Evolutionary conservation across 345 rosid species (phyloP), one percentile per base, ranked within the genome.

Genomic region (Populus nigra): DNA sequence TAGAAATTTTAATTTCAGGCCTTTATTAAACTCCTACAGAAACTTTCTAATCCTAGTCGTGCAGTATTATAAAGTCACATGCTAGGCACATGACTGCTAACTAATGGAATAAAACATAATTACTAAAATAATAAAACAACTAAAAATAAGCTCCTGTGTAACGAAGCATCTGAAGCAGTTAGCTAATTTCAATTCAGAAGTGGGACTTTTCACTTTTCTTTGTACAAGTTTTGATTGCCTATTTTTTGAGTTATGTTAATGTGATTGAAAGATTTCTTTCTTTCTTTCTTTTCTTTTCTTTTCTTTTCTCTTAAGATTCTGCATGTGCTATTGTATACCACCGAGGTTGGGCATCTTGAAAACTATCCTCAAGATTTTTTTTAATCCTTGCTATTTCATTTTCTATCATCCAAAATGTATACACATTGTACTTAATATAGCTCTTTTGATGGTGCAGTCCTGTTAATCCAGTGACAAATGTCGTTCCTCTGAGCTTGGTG

Each of bases 391-490:
- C 29, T 36, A 8, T 73, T 10, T n/a, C 22, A 36, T 18, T 23
- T 59, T 59, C 65, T 59, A 59, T 25, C 25, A 59, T n/a, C 65
- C 11, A 59, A 59, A 8, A 9, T 59, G 65, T 25, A 10, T n/a
- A 59, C 65, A 59, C 65, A 10, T 23, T 59, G 29, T 59, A 59
- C 16, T 59, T 23, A 57, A 53, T 11, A 9, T 57, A 23, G 65
- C 10, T 23, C n/a, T 23, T 59, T 65, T 65, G 8, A 62, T 79
- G 59, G 49, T 88, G 90, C 96, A 96, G 99, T 80, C 98, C 99
- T 80, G 97, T 96, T 79, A 90, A 92, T 88, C 99, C 99, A 69
- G 85, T 94, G 73, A 96, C 99, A 27, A 96, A 96, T 80, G 90
- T 96, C 41, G 95, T 88, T 74, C 99, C 99, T 15, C 86, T 96